Percentiles rank a stretch among this genome's conserved stretches.
phyloP scores from a whole-genome alignment of 2,329 filamentous ascomycete genomes.

The Coleophoma crateriformis region DNA sequence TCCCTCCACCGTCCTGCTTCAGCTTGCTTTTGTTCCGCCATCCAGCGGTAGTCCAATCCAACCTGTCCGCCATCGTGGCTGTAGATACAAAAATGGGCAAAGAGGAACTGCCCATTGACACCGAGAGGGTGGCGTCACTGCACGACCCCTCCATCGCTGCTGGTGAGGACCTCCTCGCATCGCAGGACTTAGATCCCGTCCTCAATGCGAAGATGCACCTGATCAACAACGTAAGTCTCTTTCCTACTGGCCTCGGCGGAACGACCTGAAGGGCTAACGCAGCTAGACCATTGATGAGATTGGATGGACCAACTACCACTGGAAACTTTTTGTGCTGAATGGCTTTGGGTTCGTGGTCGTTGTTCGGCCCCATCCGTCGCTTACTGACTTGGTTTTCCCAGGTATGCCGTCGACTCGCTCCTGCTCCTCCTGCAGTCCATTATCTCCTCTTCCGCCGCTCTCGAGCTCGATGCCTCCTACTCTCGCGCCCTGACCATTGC shows the following conservation, averaged over 20 bases:
- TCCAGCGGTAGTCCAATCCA: too few species aligned
- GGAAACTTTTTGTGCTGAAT: constrained; percentile 54
- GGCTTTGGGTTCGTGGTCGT: constrained; percentile 44
- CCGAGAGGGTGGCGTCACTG: constrained; percentile 4
- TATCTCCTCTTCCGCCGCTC: constrained; percentile 50
- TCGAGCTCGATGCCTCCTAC: constrained; percentile 53
- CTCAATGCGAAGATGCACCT: constrained; percentile 64
- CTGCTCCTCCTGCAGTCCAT: constrained; percentile 58
- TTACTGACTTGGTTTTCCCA: constrained; percentile 13
- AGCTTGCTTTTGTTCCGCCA: too few species aligned
- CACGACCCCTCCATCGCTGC: constrained; percentile 6
- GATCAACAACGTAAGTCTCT: constrained; percentile 55
- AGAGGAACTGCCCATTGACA: not conserved
- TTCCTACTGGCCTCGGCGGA: not conserved
- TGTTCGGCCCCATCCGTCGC: not conserved
- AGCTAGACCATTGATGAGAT: constrained; percentile 43
- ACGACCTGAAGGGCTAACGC: not conserved
- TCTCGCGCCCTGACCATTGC: constrained; percentile 54
- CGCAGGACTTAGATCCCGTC: constrained; percentile 54
- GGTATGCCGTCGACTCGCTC: constrained; percentile 52
- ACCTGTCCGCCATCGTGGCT: not conserved
- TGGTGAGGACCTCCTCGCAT: constrained; percentile 44
- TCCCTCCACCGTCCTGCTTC: too few species aligned
- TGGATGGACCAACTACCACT: constrained; percentile 47
- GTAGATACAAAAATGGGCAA: not conserved